phyloP scores from a whole-genome alignment of 2,329 filamentous ascomycete genomes.

The Colletotrichum euphorbiae region DNA sequence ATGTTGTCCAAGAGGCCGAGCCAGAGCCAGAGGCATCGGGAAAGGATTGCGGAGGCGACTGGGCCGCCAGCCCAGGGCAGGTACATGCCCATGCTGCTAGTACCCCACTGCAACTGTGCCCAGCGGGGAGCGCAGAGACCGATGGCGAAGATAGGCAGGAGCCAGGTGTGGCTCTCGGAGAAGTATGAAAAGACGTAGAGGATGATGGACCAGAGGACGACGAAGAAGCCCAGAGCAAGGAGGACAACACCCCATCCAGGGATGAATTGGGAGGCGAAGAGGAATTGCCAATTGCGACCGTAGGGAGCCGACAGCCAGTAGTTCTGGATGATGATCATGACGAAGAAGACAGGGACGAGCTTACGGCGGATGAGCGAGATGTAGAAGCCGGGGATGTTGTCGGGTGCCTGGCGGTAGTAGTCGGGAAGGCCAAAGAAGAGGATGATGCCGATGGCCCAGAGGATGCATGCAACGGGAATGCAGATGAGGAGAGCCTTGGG shows the following conservation, averaged over 20 bases:
- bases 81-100: constrained; percentile 69
- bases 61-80: constrained; percentile 69
- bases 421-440: constrained; percentile 72
- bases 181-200: constrained; percentile 64
- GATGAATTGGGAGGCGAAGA: constrained; percentile 69
- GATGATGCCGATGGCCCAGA: constrained; percentile 67
- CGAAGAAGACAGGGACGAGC: constrained; percentile 75
- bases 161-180: constrained; percentile 73
- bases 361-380: constrained; percentile 70
- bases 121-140: constrained; percentile 74
- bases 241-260: constrained; percentile 67
- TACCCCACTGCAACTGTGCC: constrained; percentile 76
- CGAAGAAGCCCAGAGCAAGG: constrained; percentile 66
- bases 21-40: constrained; percentile 70
- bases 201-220: constrained; percentile 65
- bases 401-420: constrained; percentile 74
- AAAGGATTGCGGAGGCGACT: constrained; percentile 66
- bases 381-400: constrained; percentile 74
- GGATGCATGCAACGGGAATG: constrained; percentile 66
- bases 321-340: constrained; percentile 73
- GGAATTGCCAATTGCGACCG: constrained; percentile 74
- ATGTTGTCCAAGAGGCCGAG: constrained; percentile 73
- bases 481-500: constrained; percentile 58
- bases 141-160: constrained; percentile 75
- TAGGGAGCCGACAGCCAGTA: constrained; percentile 75